Percentiles rank a stretch among this genome's conserved stretches.
These are phyloP conservation scores for Endogone sp. DNA, from an alignment of 192 early-diverging fungal species.

Conservation along the genomic window DNA sequence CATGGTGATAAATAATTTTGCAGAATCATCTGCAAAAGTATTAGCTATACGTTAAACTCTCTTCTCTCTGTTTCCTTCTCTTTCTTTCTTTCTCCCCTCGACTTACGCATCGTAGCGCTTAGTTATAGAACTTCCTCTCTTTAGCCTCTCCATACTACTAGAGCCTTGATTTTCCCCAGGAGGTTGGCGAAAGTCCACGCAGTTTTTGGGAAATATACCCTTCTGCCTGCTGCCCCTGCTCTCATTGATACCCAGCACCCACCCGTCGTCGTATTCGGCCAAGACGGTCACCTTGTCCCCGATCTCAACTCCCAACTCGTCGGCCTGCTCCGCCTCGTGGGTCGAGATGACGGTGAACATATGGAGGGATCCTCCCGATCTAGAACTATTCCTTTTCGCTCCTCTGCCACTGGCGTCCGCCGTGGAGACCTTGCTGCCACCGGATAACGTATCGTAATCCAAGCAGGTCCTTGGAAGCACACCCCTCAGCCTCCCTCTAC, in stretches of 20 bases:
- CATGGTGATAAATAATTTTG: too few species aligned
- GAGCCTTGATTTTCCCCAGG: neutral
- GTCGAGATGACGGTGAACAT: conserved; percentile 39
- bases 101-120: conserved; percentile 23
- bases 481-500: conserved; percentile 40
- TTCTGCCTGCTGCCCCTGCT: conserved; percentile 32
- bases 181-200: conserved; percentile 26
- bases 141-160: conserved; percentile 8
- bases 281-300: conserved; percentile 50
- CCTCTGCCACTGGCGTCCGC: too few species aligned
- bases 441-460: too few species aligned
- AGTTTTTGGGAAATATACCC: conserved; percentile 55
- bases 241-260: conserved; percentile 51
- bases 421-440: too few species aligned
- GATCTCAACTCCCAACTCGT: conserved; percentile 49
- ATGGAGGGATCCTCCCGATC: too few species aligned
- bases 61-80: too few species aligned
- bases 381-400: too few species aligned
- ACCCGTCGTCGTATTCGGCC: conserved; percentile 56
- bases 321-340: conserved; percentile 45
- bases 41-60: too few species aligned
- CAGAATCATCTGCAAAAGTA: too few species aligned
- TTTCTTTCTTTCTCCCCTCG: too few species aligned
- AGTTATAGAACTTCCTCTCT: conserved; percentile 21
- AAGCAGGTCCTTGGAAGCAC: conserved; percentile 54